Evolutionary conservation across 371 early-diverging fungal species (phyloP), one percentile per base, ranked within the genome.

Genomic region (Circinella minor): DNA sequence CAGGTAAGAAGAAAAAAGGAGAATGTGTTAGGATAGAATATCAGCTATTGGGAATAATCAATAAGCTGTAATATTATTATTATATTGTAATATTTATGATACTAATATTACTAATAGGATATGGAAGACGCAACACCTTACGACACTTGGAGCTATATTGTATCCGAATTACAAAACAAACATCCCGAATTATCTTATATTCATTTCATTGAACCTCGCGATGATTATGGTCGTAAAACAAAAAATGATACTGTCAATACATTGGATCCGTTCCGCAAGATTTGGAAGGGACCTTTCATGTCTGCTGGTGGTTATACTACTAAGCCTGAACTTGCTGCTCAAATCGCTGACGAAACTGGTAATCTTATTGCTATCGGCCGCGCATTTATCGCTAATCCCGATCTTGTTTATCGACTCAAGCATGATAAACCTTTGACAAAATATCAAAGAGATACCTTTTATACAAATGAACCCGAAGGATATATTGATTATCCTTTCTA

Each of bases 331-430:
- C 39, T 47, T 8, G 76, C 76, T 14, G 55, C 62, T 34, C 63
- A 73, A 18, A 47, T 62, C 48, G 71, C 73, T 43, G 74, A 77
- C n/a, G 43, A 67, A 17, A 65, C 71, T 4, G 78, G 70, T 17
- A 70, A 77, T 61, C 59, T 74, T 38, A 66, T 76, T 34, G 81
- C 76, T 1, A 71, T 77, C 59, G 78, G 78, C 15, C 74, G 81
- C 37, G 47, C 72, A 10, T 80, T 73, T 27, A 72, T 80, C 46
- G 71, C 81, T 47, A 80, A 80, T 13, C 81, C 78, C 27, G 81
- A 80, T 70, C 69, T 77, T 61, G 65, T 59, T 13, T 39, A 72
- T 34, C 67, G 81, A 6, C 61, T 80, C 49, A 39, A 68, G 61
- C 69, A 77, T 20, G 68, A 59, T 9, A 74, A 63, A 67, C 51